Base-by-base conservation (phyloP, 129 eudicot genomes). In the Saposhnikovia divaricata region DNA sequence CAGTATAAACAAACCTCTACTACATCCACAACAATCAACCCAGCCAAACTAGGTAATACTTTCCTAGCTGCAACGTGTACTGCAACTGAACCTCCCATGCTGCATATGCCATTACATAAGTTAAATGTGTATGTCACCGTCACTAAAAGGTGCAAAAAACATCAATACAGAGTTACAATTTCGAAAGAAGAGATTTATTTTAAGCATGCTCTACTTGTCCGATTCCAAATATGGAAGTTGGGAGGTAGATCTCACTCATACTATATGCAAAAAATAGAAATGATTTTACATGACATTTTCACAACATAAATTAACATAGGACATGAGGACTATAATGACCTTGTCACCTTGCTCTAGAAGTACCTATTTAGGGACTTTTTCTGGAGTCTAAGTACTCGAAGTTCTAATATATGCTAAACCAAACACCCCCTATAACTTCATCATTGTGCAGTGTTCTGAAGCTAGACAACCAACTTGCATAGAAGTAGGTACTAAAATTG, bases 71-170 rank as follows among this genome's bases (percentile, higher is more conserved):
- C 99, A 82, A 96, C 90, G 87, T 92, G 96, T 27, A 96, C 89
- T n/a, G 96, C 98, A 83, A 94, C 87, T 18, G 98, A 87, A 57
- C 98, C 98, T 77, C 98, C 98, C 98, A 94, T 90, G 87, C 98
- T 94, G 85, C 83, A 82, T 18, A 39, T 57, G 39, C 44, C 48
- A 72, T 78, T 13, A 44, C 78, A 59, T 44, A 42, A 70, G 75
- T 25, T 69, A 37, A 44, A 61, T 59, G 42, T 83, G 40, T 76
- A 75, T 9, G 46, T 46, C 8, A 73, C 28, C 50, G 19, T 46
- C 8, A 73, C 16, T 70, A 31, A 28, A 25, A 38, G 27, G 37
- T 7, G 68, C 47, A 80, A 45, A 57, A 68, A 31, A 47, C 23
- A 21, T 74, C 43, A 43, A 23, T 19, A 61, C 43, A 31, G 9